phyloP scores from a whole-genome alignment of 768 basidiomycete species.

The Russula abietina region DNA sequence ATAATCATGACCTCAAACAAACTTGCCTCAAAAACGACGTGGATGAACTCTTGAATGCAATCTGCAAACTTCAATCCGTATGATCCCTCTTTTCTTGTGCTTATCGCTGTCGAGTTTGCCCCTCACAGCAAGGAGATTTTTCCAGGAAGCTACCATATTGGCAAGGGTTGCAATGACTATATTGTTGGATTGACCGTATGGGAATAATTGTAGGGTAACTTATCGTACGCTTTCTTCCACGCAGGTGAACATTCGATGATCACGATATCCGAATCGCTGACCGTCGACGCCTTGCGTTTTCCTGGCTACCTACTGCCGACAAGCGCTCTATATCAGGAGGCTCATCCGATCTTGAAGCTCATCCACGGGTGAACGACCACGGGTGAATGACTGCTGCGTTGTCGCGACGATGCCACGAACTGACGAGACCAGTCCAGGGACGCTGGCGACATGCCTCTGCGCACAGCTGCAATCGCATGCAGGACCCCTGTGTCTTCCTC shows the following conservation, averaged over 20 bases:
- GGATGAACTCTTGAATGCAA: no score
- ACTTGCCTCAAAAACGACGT: no score
- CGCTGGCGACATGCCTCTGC: no score
- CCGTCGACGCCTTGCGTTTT: conserved; percentile 48
- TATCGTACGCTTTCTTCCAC: no score
- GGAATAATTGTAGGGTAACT: no score
- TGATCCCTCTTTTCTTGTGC: no score
- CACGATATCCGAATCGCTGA: conserved; percentile 30
- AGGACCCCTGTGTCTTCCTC: conserved; percentile 30
- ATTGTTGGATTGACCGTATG: neutral
- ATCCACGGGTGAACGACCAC: conserved; percentile 30
- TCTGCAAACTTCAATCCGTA: no score
- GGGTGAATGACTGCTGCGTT: no score
- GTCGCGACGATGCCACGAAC: conserved; percentile 31
- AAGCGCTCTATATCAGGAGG: conserved; percentile 39
- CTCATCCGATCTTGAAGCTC: conserved; percentile 31
- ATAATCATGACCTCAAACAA: no score
- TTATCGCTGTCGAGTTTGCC: no score
- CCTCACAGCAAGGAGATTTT: no score
- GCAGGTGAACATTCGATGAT: no score
- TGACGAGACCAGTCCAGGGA: conserved; percentile 37
- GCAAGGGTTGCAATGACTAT: neutral
- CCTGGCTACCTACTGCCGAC: conserved; percentile 17
- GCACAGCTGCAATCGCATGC: conserved; percentile 32
- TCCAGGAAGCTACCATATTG: neutral